A percentile compares a stretch with the other conserved stretches of the same genome.
Evolutionary conservation across 1,284 basidiomycete species (phyloP).

Genomic region (Ceratobasidium sp.): DNA sequence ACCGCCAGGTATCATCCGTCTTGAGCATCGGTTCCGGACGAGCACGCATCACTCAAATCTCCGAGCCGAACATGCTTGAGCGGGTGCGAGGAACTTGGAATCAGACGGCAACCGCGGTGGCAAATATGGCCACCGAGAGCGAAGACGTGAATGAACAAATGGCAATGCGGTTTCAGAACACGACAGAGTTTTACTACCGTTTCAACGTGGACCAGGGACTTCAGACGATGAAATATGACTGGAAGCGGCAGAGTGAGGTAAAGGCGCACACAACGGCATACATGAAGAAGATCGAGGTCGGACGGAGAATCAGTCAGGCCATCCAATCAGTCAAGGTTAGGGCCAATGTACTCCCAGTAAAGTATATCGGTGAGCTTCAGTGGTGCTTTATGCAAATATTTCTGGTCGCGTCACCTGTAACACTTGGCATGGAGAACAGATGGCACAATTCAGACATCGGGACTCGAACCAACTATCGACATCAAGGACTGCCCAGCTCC

Average conservation of each 20-base stretch:
- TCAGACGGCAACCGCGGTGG: neutral
- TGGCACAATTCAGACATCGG: neutral
- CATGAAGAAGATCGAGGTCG: neutral
- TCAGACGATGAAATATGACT: neutral
- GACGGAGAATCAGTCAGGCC: neutral
- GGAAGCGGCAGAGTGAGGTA: neutral
- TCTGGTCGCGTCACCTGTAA: neutral
- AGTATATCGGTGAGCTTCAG: constrained; percentile 1
- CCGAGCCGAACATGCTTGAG: neutral
- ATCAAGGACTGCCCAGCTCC: neutral
- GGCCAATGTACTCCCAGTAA: neutral
- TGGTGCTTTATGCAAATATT: neutral
- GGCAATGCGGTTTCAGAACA: neutral
- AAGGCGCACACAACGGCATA: neutral
- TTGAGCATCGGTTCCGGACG: constrained; percentile 10
- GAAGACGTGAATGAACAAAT: neutral
- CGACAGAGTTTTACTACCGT: constrained; percentile 4
- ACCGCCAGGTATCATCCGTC: neutral
- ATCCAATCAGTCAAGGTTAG: neutral
- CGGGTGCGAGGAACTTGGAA: no score
- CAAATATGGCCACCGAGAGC: neutral
- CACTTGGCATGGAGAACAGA: neutral
- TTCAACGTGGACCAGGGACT: no score
- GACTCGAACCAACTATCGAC: neutral
- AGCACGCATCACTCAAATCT: neutral